Base-by-base conservation (phyloP, 148 eudicot genomes). In the Salicornia ramosissima region DNA sequence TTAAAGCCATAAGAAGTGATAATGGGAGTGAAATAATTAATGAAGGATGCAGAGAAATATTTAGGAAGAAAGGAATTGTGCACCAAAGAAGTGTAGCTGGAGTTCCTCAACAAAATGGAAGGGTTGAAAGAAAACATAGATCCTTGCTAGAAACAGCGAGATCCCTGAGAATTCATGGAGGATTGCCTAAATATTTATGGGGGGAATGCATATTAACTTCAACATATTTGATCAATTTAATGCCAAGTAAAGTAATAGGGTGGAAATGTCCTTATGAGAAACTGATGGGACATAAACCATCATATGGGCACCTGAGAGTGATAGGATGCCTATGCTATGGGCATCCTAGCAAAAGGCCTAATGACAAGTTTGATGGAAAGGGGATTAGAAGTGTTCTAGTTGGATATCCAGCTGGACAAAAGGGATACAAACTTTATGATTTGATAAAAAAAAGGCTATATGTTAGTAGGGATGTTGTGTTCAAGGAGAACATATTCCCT, bases 71-170 rank as follows among this genome's bases (percentile, higher is more conserved):
- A 2, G 67, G 67, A 0, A 43, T 28, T 15, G 0, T 21, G 0
- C 66, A 71, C 21, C 73, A 70, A 42, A 57, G 26, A 2, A n/a
- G 33, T 21, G 54, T 62, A 13, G 18, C 26, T n/a, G 45, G 54
- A 2, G 54, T 63, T 7, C 72, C 72, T 6, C 65, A 58, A 10
- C 73, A 70, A 26, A 70, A 26, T 43, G 73, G 54, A 1, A 14
- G 4, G 0, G 65, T 56, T 2, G 64, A 70, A 43, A 11, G 73
- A 0, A 70, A 70, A 43, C 64, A 70, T 10, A 57, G 31, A 29
- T 24, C 47, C 7, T 2, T 70, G 0, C 7, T 70, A 0, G 73
- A 42, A 10, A 57, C 25, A 0, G 15, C 72, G 12, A 6, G 4
- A 2, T 45, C 62, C 1, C n/a, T 69, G 0, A 9, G 0, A 2